Conservation (phyloP, 768 basidiomycete species). For the Trametes meyenii region DNA sequence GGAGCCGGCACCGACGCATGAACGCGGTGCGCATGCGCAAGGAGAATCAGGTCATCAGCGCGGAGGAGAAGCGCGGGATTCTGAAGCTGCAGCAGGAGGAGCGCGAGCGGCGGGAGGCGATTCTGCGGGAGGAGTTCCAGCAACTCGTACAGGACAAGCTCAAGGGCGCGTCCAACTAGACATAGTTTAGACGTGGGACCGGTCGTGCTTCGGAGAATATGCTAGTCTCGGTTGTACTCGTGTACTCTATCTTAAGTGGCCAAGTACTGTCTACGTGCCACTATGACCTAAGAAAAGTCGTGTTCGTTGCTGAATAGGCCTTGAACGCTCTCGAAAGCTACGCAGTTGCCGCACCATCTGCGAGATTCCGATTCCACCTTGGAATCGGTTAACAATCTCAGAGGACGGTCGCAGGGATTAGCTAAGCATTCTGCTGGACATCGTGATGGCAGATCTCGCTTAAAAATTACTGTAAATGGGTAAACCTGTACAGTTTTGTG, state of each 20-base stretch:
- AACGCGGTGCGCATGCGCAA: conserved; percentile 98
- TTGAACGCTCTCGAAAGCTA: not conserved
- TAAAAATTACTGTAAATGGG: too few species aligned
- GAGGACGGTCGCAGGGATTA: too few species aligned
- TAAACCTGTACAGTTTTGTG: too few species aligned
- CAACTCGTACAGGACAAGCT: conserved; percentile 79
- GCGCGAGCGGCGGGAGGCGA: conserved; percentile 85
- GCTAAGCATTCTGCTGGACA: too few species aligned
- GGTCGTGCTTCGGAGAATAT: not conserved
- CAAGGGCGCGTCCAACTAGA: conserved; percentile 40
- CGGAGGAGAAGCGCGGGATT: conserved; percentile 97
- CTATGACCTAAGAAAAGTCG: not conserved
- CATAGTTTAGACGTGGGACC: too few species aligned
- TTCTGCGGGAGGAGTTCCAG: conserved; percentile 87
- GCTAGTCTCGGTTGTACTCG: not conserved
- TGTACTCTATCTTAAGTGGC: not conserved
- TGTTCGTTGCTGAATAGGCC: not conserved
- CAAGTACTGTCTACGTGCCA: not conserved
- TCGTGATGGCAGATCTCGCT: too few species aligned
- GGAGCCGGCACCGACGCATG: conserved; percentile 93
- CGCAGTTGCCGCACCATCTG: not conserved
- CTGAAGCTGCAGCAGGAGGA: conserved; percentile 95
- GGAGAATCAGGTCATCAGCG: conserved; percentile 99
- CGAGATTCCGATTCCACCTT: too few species aligned
- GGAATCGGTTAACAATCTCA: too few species aligned